These are phyloP conservation scores for Helianthus annuus DNA, from an alignment of 129 eudicot genomes.

Conservation along the genomic window DNA sequence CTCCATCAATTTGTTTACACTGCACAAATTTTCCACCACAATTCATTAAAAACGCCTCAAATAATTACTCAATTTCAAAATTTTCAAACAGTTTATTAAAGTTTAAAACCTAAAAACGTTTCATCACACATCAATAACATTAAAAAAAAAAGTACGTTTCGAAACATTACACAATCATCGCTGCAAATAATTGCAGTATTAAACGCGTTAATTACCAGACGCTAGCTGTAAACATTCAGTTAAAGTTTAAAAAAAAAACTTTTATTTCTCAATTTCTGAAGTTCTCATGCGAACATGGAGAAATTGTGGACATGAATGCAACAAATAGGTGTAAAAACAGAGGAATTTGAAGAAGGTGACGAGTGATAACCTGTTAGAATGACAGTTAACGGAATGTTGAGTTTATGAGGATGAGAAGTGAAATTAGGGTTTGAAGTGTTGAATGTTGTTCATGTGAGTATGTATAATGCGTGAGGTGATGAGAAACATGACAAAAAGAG, in stretches of 20 bases:
- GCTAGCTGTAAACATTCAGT: slow-evolving; percentile 1
- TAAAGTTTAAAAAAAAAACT: too few species aligned
- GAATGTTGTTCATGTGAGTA: slow-evolving; percentile 20
- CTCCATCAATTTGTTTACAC: background rate
- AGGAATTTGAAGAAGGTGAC: slow-evolving; percentile 2
- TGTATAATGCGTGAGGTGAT: slow-evolving; percentile 29
- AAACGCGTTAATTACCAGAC: slow-evolving; percentile 7
- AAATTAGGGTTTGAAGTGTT: slow-evolving; percentile 24
- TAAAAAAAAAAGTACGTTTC: background rate
- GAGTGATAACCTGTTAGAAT: slow-evolving; percentile 2
- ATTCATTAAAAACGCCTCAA: too few species aligned
- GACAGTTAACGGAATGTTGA: background rate
- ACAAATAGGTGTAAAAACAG: background rate
- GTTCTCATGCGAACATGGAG: background rate
- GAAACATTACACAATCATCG: slow-evolving; percentile 14
- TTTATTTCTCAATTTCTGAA: too few species aligned
- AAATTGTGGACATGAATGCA: background rate
- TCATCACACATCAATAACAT: too few species aligned
- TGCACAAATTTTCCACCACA: background rate
- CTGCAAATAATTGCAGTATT: slow-evolving; percentile 17
- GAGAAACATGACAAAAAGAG: slow-evolving; percentile 44
- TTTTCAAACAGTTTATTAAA: too few species aligned
- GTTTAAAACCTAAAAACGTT: too few species aligned
- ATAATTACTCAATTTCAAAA: too few species aligned
- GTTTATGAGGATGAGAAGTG: background rate